Conservation (phyloP, 1,284 basidiomycete species). For the Mycena citricolor region DNA sequence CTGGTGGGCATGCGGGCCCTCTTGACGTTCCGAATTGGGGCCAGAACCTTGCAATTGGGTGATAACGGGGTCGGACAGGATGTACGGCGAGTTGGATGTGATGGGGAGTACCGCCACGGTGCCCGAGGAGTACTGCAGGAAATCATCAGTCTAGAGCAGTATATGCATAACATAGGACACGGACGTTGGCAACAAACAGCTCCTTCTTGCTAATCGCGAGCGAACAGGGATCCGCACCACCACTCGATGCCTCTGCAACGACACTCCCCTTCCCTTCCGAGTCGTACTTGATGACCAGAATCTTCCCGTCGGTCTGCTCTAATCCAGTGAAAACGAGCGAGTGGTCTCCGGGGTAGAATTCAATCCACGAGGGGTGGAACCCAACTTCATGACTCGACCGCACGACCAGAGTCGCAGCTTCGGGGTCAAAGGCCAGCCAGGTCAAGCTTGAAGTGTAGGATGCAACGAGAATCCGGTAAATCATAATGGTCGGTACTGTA, state of each 20-base stretch:
- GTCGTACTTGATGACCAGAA: conserved; percentile 54
- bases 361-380: conserved; percentile 69
- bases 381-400: conserved; percentile 52
- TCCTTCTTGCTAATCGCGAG: conserved; percentile 50
- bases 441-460: conserved; percentile 64
- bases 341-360: conserved; percentile 52
- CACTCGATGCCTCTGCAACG: conserved; percentile 47
- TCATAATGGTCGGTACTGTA: conserved; percentile 32
- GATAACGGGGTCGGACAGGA: conserved; percentile 31
- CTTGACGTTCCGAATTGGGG: conserved; percentile 61
- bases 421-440: conserved; percentile 48
- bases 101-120: conserved; percentile 52
- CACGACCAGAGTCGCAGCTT: conserved; percentile 40
- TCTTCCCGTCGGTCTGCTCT: conserved; percentile 60
- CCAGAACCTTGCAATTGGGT: conserved; percentile 53
- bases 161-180: conserved; percentile 27
- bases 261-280: conserved; percentile 44
- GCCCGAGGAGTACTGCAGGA: conserved; percentile 61
- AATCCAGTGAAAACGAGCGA: conserved; percentile 58
- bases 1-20: conserved; percentile 69
- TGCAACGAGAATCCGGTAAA: conserved; percentile 54
- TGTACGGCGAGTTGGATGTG: conserved; percentile 44
- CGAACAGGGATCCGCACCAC: conserved; percentile 62
- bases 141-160: conserved; percentile 1
- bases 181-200: conserved; percentile 65